Evolutionary conservation across 352 stramenopile species (phyloP).

Genomic region (Pythium phragmitis): DNA sequence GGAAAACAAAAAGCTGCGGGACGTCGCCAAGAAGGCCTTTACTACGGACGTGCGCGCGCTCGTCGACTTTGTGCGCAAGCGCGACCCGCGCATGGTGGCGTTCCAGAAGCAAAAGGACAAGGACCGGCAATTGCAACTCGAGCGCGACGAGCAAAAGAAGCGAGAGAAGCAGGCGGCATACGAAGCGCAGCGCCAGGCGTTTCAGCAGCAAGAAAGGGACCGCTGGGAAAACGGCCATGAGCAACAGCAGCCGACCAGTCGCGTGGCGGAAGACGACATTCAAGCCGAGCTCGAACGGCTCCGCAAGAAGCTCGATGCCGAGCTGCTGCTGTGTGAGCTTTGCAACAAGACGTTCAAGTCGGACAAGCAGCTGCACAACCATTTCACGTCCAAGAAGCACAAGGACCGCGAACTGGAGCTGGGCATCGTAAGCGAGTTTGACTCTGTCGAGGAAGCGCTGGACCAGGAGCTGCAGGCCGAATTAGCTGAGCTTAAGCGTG

Average conservation of each 20-base stretch:
- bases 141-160: constrained; percentile 54
- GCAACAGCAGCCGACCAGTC: constrained; percentile 39
- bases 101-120: constrained; percentile 70
- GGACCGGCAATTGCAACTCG: constrained; percentile 45
- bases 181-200: constrained; percentile 55
- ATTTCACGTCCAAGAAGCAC: constrained; percentile 82
- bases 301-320: constrained; percentile 65
- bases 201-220: constrained; percentile 69
- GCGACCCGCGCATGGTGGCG: constrained; percentile 66
- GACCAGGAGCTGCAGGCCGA: constrained; percentile 59
- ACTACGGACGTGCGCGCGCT: constrained; percentile 76
- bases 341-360: constrained; percentile 87
- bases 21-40: constrained; percentile 75
- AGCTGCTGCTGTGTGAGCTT: constrained; percentile 71
- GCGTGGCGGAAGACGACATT: constrained; percentile 53
- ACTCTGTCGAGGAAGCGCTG: constrained; percentile 59
- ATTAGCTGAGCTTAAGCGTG: constrained; percentile 36
- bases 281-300: constrained; percentile 64
- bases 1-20: constrained; percentile 87
- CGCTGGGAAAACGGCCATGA: constrained; percentile 41
- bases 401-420: constrained; percentile 71
- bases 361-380: constrained; percentile 77
- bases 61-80: constrained; percentile 80
- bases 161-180: constrained; percentile 58
- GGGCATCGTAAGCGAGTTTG: constrained; percentile 55